Evolutionary conservation across 2,329 filamentous ascomycete genomes (phyloP).

Genomic region (Scytalidium sp.): DNA sequence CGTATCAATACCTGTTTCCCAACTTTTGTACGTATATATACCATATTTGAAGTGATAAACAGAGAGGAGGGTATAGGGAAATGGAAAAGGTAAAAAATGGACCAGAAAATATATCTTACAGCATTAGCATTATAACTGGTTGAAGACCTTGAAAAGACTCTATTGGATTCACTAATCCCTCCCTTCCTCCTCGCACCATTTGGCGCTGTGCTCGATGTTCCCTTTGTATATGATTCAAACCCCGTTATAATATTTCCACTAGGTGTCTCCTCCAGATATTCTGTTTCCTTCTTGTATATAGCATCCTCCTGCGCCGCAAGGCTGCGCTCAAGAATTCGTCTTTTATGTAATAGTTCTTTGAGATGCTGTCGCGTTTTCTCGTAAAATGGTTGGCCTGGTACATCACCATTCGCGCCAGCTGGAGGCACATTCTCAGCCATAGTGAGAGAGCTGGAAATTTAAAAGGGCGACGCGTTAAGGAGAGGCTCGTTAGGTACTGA

Average conservation of each 20-base stretch:
- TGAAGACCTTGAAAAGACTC: constrained; percentile 69
- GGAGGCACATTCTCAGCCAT: constrained; percentile 48
- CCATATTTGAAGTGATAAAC: no score
- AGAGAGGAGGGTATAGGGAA: neutral
- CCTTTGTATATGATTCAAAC: constrained; percentile 98
- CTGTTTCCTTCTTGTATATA: constrained; percentile 79
- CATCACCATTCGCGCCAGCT: constrained; percentile 36
- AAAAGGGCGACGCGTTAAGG: neutral
- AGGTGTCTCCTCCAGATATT: constrained; percentile 87
- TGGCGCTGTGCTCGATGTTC: constrained; percentile 57
- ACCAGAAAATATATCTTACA: constrained; percentile 23
- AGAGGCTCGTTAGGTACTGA: neutral
- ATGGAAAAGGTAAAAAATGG: constrained; percentile 3
- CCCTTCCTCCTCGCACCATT: constrained; percentile 61
- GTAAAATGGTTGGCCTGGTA: constrained; percentile 61
- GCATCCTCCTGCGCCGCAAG: constrained; percentile 60
- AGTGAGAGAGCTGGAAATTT: constrained; percentile 1
- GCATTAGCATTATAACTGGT: constrained; percentile 53
- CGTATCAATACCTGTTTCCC: neutral
- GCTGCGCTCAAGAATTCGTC: constrained; percentile 41
- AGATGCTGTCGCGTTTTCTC: constrained; percentile 68
- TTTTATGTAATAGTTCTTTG: constrained; percentile 64
- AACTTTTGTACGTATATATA: no score
- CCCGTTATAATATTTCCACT: constrained; percentile 95
- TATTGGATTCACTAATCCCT: constrained; percentile 64